Evolutionary conservation across 2,329 filamentous ascomycete genomes (phyloP).

Genomic region (Penicillium sp.): DNA sequence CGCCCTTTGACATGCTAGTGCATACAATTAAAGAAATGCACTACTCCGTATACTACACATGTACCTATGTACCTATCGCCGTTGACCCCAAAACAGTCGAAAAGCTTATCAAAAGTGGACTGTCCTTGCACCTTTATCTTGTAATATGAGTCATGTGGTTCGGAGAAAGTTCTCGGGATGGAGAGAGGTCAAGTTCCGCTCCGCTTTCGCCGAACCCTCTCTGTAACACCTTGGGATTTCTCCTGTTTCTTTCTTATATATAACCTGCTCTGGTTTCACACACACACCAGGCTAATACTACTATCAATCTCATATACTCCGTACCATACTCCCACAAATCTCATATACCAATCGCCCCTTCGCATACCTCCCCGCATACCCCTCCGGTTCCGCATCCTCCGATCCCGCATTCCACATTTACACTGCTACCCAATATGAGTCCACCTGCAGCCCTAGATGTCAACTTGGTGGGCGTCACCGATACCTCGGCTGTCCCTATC

Average conservation of each 20-base stretch:
- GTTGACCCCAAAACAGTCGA: background rate
- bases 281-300: background rate
- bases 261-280: background rate
- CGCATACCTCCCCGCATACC: background rate
- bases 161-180: slow-evolving; percentile 2
- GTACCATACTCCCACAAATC: too few species aligned
- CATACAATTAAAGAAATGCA: background rate
- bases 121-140: background rate
- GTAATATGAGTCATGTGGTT: slow-evolving; percentile 7
- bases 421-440: slow-evolving; percentile 18
- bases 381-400: slow-evolving; percentile 2
- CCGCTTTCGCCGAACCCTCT: slow-evolving; percentile 11
- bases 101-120: background rate
- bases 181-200: slow-evolving; percentile 2
- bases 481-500: slow-evolving; percentile 40
- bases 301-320: background rate
- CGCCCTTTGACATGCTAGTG: background rate
- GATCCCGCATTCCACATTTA: background rate
- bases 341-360: background rate
- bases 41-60: background rate
- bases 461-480: slow-evolving; percentile 35
- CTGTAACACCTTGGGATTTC: background rate
- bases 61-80: background rate
- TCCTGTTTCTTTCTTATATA: background rate
- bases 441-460: slow-evolving; percentile 31